Evolutionary conservation across 164 flowering plant species (phyloP), one percentile per base, ranked within the genome.

Genomic region (Malania oleifera): DNA sequence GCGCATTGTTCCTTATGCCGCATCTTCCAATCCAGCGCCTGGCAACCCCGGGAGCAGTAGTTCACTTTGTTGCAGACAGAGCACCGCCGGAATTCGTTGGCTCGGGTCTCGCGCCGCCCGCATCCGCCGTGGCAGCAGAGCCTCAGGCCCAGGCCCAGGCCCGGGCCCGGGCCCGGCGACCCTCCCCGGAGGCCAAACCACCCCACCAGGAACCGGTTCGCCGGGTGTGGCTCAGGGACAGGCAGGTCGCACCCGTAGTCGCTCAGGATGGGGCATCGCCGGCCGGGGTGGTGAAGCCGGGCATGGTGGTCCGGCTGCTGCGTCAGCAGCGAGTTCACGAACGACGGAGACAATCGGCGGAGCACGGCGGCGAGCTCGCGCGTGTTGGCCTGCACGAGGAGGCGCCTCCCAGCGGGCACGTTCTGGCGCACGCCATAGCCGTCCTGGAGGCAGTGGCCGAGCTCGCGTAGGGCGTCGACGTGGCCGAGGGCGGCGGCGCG

Each of bases 391-490:
- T 82, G 82, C 56, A 85, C 65, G 25, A 88, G 74, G 52, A 83
- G 73, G 1, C 82, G 72, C 5, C 88, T 81, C 0, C 96, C 92
- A 57, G 77, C 82, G 28, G 67, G 46, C 60, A 77, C 34, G 79
- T 84, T 81, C 26, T 65, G 81, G 14, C 68, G 73, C 18, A 84
- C 78, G 13, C 96, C 96, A 57, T 85, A 88, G 5, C 96, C 96
- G 68, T 85, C 96, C 55, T 88, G 90, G 12, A 88, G 74, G 67
- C 96, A 85, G 69, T 88, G 90, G 8, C 92, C 92, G 7, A 88
- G 77, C 64, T 88, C 96, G 0, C 91, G 85, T 0, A 84, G 65
- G 15, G 96, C 92, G 69, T 82, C 92, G 47, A 88, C 62, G 63
- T 88, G 92, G 60, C 96, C 96, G 17, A 85, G 71, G 54, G 58